Evolutionary conservation across 2,329 filamentous ascomycete genomes (phyloP).

Genomic region (Ophiostoma sp.): DNA sequence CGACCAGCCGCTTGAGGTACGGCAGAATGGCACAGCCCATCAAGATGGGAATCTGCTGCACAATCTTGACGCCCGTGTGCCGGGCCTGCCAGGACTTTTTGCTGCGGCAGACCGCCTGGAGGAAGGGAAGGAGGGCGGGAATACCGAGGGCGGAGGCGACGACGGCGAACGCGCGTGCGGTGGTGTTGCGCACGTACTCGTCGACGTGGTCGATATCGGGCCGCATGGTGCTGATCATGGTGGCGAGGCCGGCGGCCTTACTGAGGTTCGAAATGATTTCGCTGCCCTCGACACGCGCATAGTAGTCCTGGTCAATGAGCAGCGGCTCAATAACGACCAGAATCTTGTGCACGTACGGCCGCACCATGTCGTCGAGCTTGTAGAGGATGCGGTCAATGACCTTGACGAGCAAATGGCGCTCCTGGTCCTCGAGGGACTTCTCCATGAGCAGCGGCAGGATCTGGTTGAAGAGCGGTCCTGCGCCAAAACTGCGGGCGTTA

Average conservation of each 20-base stretch:
- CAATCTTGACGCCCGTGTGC: slow-evolving; percentile 98
- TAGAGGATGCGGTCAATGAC: slow-evolving; percentile 98
- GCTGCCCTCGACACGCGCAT: slow-evolving; percentile 94
- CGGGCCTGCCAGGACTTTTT: slow-evolving; percentile 99
- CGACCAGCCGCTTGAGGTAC: slow-evolving; percentile 91
- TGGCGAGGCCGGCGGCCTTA: slow-evolving; percentile 93
- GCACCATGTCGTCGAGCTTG: slow-evolving; percentile 94
- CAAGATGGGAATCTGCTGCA: slow-evolving; percentile 96
- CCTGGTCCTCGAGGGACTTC: slow-evolving; percentile 95
- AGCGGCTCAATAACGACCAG: slow-evolving; percentile 98
- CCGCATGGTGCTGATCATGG: slow-evolving; percentile 99
- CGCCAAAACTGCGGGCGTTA: slow-evolving; percentile 94
- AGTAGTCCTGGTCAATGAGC: slow-evolving; percentile 99
- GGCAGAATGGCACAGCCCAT: slow-evolving; percentile 98
- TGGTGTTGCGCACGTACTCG: slow-evolving; percentile 97
- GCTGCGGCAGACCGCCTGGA: slow-evolving; percentile 92
- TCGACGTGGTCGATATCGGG: slow-evolving; percentile 98
- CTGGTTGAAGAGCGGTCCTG: slow-evolving; percentile 92
- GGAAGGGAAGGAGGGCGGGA: slow-evolving; percentile 88
- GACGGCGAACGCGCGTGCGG: slow-evolving; percentile 92
- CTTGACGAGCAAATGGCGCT: slow-evolving; percentile 96
- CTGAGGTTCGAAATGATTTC: slow-evolving; percentile 98
- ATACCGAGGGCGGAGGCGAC: slow-evolving; percentile 96
- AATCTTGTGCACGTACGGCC: slow-evolving; percentile 97
- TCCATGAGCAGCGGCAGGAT: slow-evolving; percentile 97